Conservation (phyloP, 805 yeast species). For the Candida tammaniensis region DNA sequence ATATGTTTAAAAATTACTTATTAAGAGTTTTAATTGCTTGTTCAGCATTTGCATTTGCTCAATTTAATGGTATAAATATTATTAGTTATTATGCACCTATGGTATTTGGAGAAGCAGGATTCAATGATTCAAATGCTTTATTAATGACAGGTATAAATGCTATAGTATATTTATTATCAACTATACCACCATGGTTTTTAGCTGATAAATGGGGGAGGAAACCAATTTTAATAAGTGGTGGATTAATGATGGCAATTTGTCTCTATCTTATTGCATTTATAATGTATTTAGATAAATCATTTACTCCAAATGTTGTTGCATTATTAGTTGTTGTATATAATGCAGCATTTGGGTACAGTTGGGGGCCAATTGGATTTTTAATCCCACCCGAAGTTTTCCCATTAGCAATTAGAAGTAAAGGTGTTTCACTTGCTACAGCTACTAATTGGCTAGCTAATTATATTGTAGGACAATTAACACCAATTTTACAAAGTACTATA, state of each 20-base stretch:
- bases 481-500: slow-evolving; percentile 36
- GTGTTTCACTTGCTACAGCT: slow-evolving; percentile 44
- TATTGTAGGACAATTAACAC: slow-evolving; percentile 45
- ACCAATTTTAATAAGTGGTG: slow-evolving; percentile 43
- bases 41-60: slow-evolving; percentile 44
- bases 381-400: slow-evolving; percentile 46
- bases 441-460: slow-evolving; percentile 46
- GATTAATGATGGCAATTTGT: slow-evolving; percentile 36
- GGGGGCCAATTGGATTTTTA: slow-evolving; percentile 47
- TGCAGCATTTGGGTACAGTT: slow-evolving; percentile 43
- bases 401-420: slow-evolving; percentile 40
- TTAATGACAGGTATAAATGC: slow-evolving; percentile 45
- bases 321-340: slow-evolving; percentile 40
- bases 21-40: slow-evolving; percentile 37
- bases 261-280: slow-evolving; percentile 31
- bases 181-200: slow-evolving; percentile 45
- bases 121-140: slow-evolving; percentile 39
- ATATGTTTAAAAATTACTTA: slow-evolving; percentile 38
- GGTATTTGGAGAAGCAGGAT: slow-evolving; percentile 48
- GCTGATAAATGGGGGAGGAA: slow-evolving; percentile 46
- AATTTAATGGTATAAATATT: slow-evolving; percentile 54
- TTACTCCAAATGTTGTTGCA: slow-evolving; percentile 39
- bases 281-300: slow-evolving; percentile 28
- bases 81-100: slow-evolving; percentile 59
- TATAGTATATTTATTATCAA: slow-evolving; percentile 35